Conservation (phyloP, 2,329 filamentous ascomycete genomes). For the Fusarium multiceps region DNA sequence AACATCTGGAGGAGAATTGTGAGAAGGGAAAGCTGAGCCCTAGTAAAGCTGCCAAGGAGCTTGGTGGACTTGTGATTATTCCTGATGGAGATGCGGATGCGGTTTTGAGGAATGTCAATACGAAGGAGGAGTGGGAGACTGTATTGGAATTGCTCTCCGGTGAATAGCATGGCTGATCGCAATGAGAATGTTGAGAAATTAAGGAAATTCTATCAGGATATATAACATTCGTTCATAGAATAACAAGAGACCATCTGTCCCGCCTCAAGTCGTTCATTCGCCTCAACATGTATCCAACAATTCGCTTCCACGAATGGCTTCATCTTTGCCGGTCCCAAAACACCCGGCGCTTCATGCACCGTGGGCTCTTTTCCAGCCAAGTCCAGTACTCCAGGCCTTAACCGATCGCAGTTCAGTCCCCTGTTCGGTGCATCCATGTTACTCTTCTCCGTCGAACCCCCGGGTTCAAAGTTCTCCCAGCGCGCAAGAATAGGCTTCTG, state of each 20-base stretch:
- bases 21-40: neutral
- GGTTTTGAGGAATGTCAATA: neutral
- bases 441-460: neutral
- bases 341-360: too few species aligned
- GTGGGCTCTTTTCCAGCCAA: fast-evolving
- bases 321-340: too few species aligned
- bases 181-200: too few species aligned
- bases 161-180: too few species aligned
- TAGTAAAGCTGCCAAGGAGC: neutral
- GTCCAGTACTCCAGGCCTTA: neutral
- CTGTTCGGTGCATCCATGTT: neutral
- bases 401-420: neutral
- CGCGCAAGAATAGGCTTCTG: neutral
- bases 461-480: neutral
- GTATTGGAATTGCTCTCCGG: fast-evolving
- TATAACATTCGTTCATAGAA: too few species aligned
- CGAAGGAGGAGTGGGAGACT: neutral
- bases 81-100: neutral
- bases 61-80: neutral
- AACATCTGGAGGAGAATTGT: neutral
- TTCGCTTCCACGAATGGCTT: too few species aligned
- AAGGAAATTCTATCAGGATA: too few species aligned
- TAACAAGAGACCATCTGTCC: too few species aligned
- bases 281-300: too few species aligned
- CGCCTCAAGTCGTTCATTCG: too few species aligned